Evolutionary conservation across 2,329 filamentous ascomycete species (phyloP).

Genomic region (Botrytis pseudocinerea): DNA sequence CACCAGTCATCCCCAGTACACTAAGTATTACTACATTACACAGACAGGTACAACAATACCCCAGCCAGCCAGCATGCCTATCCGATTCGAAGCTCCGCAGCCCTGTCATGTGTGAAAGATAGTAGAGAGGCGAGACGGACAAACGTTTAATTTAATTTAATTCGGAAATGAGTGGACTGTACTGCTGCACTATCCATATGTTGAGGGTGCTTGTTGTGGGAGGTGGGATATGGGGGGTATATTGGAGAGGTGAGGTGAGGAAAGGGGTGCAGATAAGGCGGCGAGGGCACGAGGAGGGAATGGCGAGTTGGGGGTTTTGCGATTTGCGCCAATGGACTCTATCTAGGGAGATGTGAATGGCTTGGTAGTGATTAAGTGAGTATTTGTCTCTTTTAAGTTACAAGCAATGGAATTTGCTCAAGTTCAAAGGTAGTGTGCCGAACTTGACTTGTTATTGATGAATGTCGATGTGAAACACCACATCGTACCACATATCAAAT

Average conservation of each 20-base stretch:
- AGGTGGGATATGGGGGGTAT: background rate
- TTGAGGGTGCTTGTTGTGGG: background rate
- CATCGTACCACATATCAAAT: background rate
- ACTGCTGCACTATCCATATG: background rate
- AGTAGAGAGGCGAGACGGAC: background rate
- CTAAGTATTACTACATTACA: too few relatives aligned
- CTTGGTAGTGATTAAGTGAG: background rate
- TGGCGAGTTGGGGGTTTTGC: background rate
- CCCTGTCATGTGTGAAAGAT: too few relatives aligned
- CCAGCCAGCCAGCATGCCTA: background rate
- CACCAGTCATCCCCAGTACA: background rate
- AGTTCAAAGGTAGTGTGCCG: too few relatives aligned
- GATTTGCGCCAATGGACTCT: background rate
- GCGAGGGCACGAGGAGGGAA: background rate
- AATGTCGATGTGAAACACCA: background rate
- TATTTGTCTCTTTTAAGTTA: background rate
- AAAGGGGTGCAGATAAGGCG: too few relatives aligned
- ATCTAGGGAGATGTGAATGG: background rate
- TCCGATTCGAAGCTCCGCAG: background rate
- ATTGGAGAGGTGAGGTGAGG: background rate
- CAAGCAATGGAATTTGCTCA: background rate
- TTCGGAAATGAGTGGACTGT: background rate
- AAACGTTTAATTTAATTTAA: background rate
- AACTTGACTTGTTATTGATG: background rate
- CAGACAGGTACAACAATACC: background rate